phyloP scores from a whole-genome alignment of 352 stramenopile genomes.

The Globisporangium spinosum region DNA sequence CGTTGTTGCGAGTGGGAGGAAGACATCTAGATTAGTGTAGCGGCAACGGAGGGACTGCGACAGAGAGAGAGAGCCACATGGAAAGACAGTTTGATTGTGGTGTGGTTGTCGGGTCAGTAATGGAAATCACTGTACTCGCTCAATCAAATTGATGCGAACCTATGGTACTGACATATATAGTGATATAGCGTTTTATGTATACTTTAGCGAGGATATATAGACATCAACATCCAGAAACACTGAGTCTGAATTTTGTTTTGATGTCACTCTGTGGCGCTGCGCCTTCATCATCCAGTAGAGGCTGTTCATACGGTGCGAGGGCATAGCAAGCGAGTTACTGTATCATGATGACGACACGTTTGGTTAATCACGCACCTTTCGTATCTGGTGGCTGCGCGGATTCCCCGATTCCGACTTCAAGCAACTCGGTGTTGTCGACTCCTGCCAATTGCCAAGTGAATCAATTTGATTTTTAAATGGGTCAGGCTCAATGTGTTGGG shows the following conservation, averaged over 20 bases:
- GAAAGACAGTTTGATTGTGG: constrained; percentile 7
- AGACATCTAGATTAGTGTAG: background rate
- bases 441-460: too few species aligned
- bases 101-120: background rate
- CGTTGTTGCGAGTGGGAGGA: background rate
- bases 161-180: too few species aligned
- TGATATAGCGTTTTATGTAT: background rate
- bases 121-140: background rate
- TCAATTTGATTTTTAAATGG: too few species aligned
- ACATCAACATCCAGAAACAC: background rate
- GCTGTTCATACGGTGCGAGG: too few species aligned
- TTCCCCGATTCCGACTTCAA: background rate
- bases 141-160: background rate
- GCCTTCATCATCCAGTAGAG: too few species aligned
- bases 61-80: constrained; percentile 1
- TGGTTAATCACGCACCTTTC: too few species aligned
- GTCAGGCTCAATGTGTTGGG: too few species aligned
- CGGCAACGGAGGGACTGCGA: background rate
- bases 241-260: background rate
- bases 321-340: too few species aligned
- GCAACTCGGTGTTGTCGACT: background rate
- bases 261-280: background rate
- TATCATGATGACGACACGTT: too few species aligned
- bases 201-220: background rate
- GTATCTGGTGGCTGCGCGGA: too few species aligned